Percentiles rank a stretch among this genome's conserved stretches.
phyloP scores from a whole-genome alignment of 345 rosid species.

The Citrus reticulata region DNA sequence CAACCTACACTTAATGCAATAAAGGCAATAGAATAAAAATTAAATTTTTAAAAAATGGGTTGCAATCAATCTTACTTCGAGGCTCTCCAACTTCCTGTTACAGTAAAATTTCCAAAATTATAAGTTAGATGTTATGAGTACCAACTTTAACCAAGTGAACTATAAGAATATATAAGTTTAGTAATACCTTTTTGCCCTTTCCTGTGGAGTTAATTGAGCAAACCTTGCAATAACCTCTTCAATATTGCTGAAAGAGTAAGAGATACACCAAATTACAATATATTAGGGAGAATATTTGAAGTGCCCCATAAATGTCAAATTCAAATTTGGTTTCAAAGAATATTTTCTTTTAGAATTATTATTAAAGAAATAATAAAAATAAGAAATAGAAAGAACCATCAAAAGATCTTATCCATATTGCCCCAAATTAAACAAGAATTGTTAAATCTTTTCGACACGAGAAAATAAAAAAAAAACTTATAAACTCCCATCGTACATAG shows the following conservation, averaged over 20 bases:
- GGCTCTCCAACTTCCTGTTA: constrained; percentile 92
- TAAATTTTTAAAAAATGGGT: constrained; percentile 3
- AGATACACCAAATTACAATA: constrained; percentile 5
- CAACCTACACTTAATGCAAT: constrained; percentile 9
- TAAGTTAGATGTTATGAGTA: constrained; percentile 3
- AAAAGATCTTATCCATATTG: neutral
- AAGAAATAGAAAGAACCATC: neutral
- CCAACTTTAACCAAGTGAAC: constrained; percentile 11
- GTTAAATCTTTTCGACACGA: neutral
- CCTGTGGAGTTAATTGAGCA: constrained; percentile 76
- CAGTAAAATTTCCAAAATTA: constrained; percentile 14
- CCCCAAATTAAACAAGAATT: neutral
- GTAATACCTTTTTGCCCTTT: constrained; percentile 76
- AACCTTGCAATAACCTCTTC: constrained; percentile 81
- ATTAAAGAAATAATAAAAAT: neutral
- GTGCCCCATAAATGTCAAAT: neutral
- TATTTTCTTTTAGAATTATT: neutral
- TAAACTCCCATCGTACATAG: neutral
- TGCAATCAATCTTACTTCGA: constrained; percentile 60
- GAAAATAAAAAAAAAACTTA: neutral
- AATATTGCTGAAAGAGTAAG: constrained; percentile 43
- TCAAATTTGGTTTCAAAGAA: neutral
- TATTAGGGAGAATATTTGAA: neutral
- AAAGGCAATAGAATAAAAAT: constrained; percentile 3
- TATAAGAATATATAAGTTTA: neutral